phyloP scores from a whole-genome alignment of 2,329 filamentous ascomycete species.

The Colletotrichum filicis region DNA sequence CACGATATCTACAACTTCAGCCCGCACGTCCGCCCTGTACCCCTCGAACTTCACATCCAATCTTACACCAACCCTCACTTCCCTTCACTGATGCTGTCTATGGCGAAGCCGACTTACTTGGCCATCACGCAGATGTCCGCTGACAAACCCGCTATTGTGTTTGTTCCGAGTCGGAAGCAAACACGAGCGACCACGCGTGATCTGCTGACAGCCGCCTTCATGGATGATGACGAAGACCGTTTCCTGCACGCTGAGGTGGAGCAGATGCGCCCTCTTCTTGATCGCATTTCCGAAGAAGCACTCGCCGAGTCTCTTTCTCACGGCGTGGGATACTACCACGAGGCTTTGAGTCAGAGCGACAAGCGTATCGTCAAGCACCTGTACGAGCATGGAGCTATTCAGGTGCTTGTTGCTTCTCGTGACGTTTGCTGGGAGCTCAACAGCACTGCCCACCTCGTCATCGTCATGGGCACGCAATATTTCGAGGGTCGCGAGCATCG shows the following conservation, averaged over 20 bases:
- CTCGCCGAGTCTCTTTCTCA: constrained; percentile 91
- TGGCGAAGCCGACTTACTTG: constrained; percentile 94
- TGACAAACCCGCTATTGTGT: constrained; percentile 90
- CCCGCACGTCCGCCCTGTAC: constrained; percentile 87
- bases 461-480: constrained; percentile 98
- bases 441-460: constrained; percentile 86
- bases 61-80: constrained; percentile 97
- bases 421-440: constrained; percentile 98
- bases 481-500: constrained; percentile 97
- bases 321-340: constrained; percentile 97
- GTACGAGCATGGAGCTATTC: constrained; percentile 88
- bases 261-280: constrained; percentile 84
- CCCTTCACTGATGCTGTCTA: constrained; percentile 97
- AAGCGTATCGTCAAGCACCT: constrained; percentile 95
- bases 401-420: constrained; percentile 79
- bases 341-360: constrained; percentile 88
- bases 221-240: constrained; percentile 91
- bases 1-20: constrained; percentile 99
- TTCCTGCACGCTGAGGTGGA: constrained; percentile 89
- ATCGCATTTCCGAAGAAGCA: constrained; percentile 85
- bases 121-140: constrained; percentile 89
- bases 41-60: constrained; percentile 93
- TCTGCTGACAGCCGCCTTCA: constrained; percentile 85
- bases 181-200: constrained; percentile 88
- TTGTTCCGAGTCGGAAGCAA: constrained; percentile 94